phyloP scores from a whole-genome alignment of 805 yeast species.

The Metschnikowia cerradonensis region DNA sequence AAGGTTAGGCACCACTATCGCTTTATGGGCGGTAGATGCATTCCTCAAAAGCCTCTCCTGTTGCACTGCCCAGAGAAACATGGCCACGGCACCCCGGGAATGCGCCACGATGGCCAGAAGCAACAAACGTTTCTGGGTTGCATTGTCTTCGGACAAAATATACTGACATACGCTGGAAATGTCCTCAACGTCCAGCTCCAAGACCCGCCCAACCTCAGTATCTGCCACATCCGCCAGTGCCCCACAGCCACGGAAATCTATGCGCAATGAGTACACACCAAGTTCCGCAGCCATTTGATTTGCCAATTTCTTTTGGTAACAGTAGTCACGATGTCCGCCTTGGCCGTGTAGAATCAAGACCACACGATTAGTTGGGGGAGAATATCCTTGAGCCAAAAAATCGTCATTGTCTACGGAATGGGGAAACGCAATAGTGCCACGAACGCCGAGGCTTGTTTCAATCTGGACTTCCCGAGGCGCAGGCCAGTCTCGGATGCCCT shows the following conservation, averaged over 20 bases:
- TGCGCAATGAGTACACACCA: constrained; percentile 66
- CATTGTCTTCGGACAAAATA: constrained; percentile 26
- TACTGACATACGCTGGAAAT: constrained; percentile 40
- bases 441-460: constrained; percentile 30
- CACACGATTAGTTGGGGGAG: constrained; percentile 44
- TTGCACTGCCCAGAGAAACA: constrained; percentile 64
- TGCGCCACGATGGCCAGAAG: constrained; percentile 66
- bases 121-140: constrained; percentile 40
- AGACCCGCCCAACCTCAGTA: constrained; percentile 46
- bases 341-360: constrained; percentile 78
- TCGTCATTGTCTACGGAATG: constrained; percentile 25
- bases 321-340: constrained; percentile 78
- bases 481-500: constrained; percentile 11
- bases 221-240: constrained; percentile 53
- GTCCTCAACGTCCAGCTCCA: constrained; percentile 67
- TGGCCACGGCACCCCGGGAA: constrained; percentile 74
- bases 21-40: constrained; percentile 23
- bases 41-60: constrained; percentile 35
- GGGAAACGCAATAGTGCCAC: constrained; percentile 39
- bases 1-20: constrained; percentile 55
- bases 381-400: constrained; percentile 23
- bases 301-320: constrained; percentile 66
- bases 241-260: constrained; percentile 87
- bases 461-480: constrained; percentile 36
- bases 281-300: constrained; percentile 50